Evolutionary conservation across 2,329 filamentous ascomycete genomes (phyloP), one percentile per base, ranked within the genome.

Genomic region (Coccinonectria pachysandricola): DNA sequence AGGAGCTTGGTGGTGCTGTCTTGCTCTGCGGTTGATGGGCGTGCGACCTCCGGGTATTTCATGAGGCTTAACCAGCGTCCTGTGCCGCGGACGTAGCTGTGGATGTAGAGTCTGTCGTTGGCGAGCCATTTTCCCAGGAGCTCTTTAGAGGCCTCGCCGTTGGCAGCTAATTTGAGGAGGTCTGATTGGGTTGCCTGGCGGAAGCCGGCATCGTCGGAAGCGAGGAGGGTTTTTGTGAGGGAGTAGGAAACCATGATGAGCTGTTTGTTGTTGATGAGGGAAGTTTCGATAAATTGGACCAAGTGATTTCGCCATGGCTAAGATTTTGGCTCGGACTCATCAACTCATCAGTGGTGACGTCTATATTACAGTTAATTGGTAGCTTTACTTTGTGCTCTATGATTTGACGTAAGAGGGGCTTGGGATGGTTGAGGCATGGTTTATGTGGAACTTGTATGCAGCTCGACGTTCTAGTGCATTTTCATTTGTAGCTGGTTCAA

Each of bases 61-160:
- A 82, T 61, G 37, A 76, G 72, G 17, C 68, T 60, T 15, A 84
- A 66, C 6, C 82, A 53, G n/a, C 64, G 59, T 7, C 76, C 76
- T 12, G 75, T 68, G 40, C 79, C 81, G 14, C 68, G 64, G 40
- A 82, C 68, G 52, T 83, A 81, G 26, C 71, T 69, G 37, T 80
- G 75, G 17, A 78, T 73, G 53, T 83, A 80, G 32, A 84, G 67
- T 7, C 74, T 63, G 51, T 84, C 79, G 50, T 82, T 79, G 8
- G 73, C 70, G 21, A 85, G 70, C 79, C 79, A 85, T 49, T 65
- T 62, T 12, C 68, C 65, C 8, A 84, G 58, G 1, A 62, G 54
- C 0, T 59, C 44, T 24, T 71, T 71, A 11, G 68, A 57, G 11
- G 80, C 57, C 0, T 64, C 68, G 12, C 79, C 79, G 29, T 64